Evolutionary conservation across 768 basidiomycete genomes (phyloP).

Genomic region (Rubroboletus pulcherrimus): DNA sequence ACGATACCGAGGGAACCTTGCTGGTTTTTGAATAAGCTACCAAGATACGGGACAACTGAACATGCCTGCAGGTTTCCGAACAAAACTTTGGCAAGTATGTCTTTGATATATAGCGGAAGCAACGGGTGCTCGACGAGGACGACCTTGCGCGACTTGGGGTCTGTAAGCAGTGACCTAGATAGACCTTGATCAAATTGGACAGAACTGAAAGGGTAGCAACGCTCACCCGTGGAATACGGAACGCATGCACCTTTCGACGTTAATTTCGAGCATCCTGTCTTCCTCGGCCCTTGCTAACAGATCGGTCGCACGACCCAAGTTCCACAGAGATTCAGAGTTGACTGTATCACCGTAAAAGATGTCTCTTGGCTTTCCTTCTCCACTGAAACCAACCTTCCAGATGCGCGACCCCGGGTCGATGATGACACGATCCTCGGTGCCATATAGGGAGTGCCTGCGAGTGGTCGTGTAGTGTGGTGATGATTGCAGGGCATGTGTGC

Average conservation of each 20-base stretch:
- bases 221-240: slow-evolving; percentile 83
- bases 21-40: background rate
- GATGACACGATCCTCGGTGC: slow-evolving; percentile 92
- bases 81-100: slow-evolving; percentile 76
- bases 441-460: slow-evolving; percentile 89
- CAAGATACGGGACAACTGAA: background rate
- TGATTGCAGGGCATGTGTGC: slow-evolving; percentile 50
- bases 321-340: slow-evolving; percentile 53
- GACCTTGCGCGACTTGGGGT: slow-evolving; percentile 93
- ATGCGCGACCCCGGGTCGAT: slow-evolving; percentile 91
- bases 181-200: slow-evolving; percentile 16
- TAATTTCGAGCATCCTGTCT: slow-evolving; percentile 65
- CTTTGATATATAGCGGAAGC: slow-evolving; percentile 83
- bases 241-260: slow-evolving; percentile 65
- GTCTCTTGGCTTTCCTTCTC: slow-evolving; percentile 86
- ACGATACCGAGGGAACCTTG: slow-evolving; percentile 92
- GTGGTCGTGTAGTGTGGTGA: slow-evolving; percentile 86
- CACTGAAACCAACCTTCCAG: slow-evolving; percentile 98
- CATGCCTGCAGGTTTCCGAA: slow-evolving; percentile 86
- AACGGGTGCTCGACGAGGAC: slow-evolving; percentile 89
- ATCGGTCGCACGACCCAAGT: slow-evolving; percentile 51
- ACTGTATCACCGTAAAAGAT: slow-evolving; percentile 63
- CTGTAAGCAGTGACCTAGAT: slow-evolving; percentile 82
- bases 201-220: background rate
- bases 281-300: slow-evolving; percentile 63